These are phyloP conservation scores for Polytolypa hystricis DNA, from an alignment of 2,329 filamentous ascomycete species.

Conservation along the genomic window DNA sequence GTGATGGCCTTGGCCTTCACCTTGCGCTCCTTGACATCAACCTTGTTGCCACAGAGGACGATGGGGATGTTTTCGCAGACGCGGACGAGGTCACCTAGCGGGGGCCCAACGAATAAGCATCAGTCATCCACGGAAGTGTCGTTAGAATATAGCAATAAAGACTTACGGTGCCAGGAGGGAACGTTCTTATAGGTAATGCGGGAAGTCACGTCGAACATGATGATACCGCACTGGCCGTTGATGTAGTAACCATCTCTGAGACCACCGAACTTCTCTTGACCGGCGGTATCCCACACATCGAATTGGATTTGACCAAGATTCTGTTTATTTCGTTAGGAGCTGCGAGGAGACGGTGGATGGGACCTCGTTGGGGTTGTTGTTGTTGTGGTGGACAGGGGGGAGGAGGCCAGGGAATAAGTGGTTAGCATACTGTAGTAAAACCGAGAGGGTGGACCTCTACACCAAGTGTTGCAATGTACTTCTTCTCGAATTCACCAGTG, in stretches of 20 bases:
- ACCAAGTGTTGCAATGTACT: constrained; percentile 99
- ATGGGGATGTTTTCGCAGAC: constrained; percentile 99
- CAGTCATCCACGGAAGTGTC: no score
- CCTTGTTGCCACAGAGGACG: constrained; percentile 92
- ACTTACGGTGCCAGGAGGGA: constrained; percentile 96
- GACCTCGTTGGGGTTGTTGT: neutral
- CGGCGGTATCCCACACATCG: constrained; percentile 98
- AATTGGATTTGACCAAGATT: constrained; percentile 97
- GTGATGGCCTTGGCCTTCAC: constrained; percentile 99
- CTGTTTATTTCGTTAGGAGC: constrained; percentile 25
- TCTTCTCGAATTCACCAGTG: constrained; percentile 99
- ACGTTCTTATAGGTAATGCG: constrained; percentile 96
- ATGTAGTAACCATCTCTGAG: constrained; percentile 99
- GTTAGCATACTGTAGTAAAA: constrained; percentile 82
- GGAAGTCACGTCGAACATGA: constrained; percentile 99
- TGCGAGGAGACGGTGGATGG: neutral
- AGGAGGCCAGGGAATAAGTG: constrained; percentile 11
- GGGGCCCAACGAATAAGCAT: constrained; percentile 8
- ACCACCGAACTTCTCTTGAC: constrained; percentile 98
- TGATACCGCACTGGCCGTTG: constrained; percentile 97
- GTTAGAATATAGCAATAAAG: constrained; percentile 4
- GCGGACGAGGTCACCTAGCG: constrained; percentile 84
- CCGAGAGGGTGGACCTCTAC: constrained; percentile 97
- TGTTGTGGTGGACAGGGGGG: no score
- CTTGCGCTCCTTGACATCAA: constrained; percentile 99